Evolutionary conservation across 2,329 filamentous ascomycete genomes (phyloP).

Genomic region (Penicillium sp.): DNA sequence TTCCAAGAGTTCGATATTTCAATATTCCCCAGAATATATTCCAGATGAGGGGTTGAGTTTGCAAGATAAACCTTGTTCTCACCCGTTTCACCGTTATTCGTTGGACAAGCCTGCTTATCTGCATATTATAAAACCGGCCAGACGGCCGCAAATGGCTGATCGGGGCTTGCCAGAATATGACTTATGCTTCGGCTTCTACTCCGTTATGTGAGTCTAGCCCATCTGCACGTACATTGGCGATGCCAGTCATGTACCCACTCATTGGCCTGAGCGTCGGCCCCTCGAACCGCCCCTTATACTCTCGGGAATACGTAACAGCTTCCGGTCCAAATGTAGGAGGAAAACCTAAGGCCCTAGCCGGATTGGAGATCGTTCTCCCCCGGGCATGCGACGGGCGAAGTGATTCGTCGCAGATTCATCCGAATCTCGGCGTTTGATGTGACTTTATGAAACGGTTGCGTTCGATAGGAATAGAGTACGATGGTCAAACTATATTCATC

Average conservation of each 20-base stretch:
- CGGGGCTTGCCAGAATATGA: not conserved
- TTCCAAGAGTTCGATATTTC: not conserved
- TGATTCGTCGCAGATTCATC: conserved; percentile 15
- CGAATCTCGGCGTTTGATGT: conserved; percentile 16
- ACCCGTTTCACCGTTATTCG: not conserved
- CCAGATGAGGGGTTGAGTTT: not conserved
- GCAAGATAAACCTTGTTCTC: not conserved
- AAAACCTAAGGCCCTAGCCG: conserved; percentile 8
- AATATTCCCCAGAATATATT: not conserved
- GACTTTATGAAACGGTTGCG: not conserved
- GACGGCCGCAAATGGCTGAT: not conserved
- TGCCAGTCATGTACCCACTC: not conserved
- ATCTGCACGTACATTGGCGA: not conserved
- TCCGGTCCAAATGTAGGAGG: not conserved
- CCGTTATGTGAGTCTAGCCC: not conserved
- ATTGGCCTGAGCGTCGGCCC: conserved; percentile 3
- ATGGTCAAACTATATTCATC: not conserved
- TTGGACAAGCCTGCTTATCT: conserved; percentile 2
- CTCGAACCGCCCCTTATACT: not conserved
- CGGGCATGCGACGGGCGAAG: conserved; percentile 9
- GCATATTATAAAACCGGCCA: not conserved
- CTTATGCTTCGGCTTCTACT: not conserved
- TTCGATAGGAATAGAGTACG: not conserved
- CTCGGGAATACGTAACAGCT: conserved; percentile 2
- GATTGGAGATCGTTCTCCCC: conserved; percentile 10